phyloP scores from a whole-genome alignment of 352 stramenopile genomes.

The Aphanomyces stellatus region DNA sequence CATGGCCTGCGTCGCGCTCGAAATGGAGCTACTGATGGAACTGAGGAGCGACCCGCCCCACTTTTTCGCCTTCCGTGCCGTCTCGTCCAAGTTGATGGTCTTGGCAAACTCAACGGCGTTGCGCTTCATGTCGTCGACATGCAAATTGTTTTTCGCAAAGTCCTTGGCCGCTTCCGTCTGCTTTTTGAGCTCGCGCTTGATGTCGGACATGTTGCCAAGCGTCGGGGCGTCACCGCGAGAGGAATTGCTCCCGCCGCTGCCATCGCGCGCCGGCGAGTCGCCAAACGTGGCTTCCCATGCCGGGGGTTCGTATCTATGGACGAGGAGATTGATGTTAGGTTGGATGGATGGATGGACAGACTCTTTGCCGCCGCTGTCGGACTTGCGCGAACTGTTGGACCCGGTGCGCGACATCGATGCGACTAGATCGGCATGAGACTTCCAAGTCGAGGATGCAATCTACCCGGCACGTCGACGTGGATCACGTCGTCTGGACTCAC shows the following conservation, averaged over 20 bases:
- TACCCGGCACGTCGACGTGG: not conserved
- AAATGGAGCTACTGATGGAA: slow-evolving; percentile 67
- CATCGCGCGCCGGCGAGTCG: not conserved
- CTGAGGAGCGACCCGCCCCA: slow-evolving; percentile 75
- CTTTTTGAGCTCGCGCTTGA: slow-evolving; percentile 55
- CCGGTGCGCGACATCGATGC: no score
- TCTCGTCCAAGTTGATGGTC: slow-evolving; percentile 80
- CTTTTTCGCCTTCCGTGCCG: slow-evolving; percentile 82
- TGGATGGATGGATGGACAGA: no score
- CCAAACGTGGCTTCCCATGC: slow-evolving; percentile 7
- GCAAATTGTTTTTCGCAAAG: slow-evolving; percentile 86
- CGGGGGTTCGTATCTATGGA: slow-evolving; percentile 7
- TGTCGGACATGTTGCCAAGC: slow-evolving; percentile 27
- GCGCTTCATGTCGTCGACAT: slow-evolving; percentile 78
- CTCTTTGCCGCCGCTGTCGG: no score
- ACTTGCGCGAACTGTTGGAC: no score
- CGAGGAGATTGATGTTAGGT: no score
- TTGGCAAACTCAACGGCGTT: slow-evolving; percentile 72
- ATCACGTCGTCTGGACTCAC: slow-evolving; percentile 12
- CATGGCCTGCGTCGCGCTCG: slow-evolving; percentile 41
- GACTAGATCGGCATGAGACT: not conserved
- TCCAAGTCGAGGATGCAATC: slow-evolving; percentile 10
- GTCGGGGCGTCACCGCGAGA: not conserved
- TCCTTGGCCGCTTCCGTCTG: slow-evolving; percentile 80
- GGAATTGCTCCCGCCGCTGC: not conserved